Percentiles rank a stretch among this genome's conserved stretches.
These are phyloP conservation scores for Pulveroboletus sp. DNA, from an alignment of 1,284 basidiomycete species.

Conservation along the genomic window DNA sequence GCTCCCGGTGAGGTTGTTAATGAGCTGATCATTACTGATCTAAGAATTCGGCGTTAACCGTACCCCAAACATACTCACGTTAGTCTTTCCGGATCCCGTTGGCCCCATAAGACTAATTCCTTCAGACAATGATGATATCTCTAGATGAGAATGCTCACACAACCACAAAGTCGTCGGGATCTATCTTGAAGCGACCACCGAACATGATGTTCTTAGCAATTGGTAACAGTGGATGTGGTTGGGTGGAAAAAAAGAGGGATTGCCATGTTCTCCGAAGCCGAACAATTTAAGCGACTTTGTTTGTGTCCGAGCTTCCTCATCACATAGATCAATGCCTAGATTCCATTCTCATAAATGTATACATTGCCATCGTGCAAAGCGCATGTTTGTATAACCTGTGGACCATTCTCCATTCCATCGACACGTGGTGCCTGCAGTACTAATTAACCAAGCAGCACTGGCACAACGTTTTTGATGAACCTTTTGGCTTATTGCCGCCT, in stretches of 20 bases:
- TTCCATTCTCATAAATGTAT: neutral
- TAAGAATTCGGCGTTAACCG: neutral
- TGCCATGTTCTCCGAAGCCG: neutral
- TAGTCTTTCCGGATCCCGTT: constrained; percentile 27
- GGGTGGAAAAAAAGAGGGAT: neutral
- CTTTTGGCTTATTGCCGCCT: no score
- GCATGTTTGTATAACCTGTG: neutral
- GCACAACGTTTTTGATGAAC: no score
- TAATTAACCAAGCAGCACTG: no score
- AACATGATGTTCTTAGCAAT: constrained; percentile 1
- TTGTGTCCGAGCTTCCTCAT: neutral
- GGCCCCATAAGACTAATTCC: constrained; percentile 21
- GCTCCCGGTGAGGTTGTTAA: constrained; percentile 17
- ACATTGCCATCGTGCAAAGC: neutral
- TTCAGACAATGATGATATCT: neutral
- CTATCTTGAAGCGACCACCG: constrained; percentile 8
- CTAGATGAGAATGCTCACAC: constrained; percentile 6
- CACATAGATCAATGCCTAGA: neutral
- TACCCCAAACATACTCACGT: constrained; percentile 11
- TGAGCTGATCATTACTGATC: constrained; percentile 13
- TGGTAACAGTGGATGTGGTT: neutral
- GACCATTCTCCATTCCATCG: no score
- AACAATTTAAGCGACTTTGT: neutral
- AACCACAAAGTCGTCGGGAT: constrained; percentile 9
- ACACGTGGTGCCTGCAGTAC: neutral